phyloP scores from a whole-genome alignment of 1,139 yeast genomes.

The Taiozyma sp. region DNA sequence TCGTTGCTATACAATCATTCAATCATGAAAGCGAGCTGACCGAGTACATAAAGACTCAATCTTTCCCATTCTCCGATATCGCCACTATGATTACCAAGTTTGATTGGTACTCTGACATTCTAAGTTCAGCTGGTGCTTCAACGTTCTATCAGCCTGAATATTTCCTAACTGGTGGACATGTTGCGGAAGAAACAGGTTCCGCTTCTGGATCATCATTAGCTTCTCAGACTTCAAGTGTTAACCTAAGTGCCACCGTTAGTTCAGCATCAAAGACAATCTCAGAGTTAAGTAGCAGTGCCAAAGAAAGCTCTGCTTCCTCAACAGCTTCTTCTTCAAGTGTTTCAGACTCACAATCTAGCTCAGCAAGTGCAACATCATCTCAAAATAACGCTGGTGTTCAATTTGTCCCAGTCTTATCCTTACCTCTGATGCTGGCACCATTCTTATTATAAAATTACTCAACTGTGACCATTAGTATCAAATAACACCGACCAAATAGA shows the following conservation, averaged over 20 bases:
- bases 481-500: neutral
- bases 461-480: too few species aligned
- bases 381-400: conserved; percentile 3
- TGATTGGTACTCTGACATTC: conserved; percentile 38
- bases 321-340: neutral
- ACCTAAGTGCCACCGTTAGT: conserved; percentile 1
- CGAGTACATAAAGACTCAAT: conserved; percentile 26
- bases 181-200: neutral
- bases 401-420: conserved; percentile 10
- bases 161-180: conserved; percentile 22
- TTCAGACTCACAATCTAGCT: neutral
- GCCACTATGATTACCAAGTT: conserved; percentile 35
- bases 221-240: neutral
- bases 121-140: conserved; percentile 29
- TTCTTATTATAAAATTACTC: conserved; percentile 1
- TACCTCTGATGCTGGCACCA: conserved; percentile 9
- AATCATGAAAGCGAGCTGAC: conserved; percentile 24
- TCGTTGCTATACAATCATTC: conserved; percentile 24
- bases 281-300: neutral
- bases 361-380: neutral
- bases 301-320: neutral
- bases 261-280: conserved; percentile 2
- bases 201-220: conserved; percentile 1
- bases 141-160: conserved; percentile 35
- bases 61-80: conserved; percentile 40